Base-by-base conservation (phyloP, 306 rosid species). In the Trifolium subterraneum region DNA sequence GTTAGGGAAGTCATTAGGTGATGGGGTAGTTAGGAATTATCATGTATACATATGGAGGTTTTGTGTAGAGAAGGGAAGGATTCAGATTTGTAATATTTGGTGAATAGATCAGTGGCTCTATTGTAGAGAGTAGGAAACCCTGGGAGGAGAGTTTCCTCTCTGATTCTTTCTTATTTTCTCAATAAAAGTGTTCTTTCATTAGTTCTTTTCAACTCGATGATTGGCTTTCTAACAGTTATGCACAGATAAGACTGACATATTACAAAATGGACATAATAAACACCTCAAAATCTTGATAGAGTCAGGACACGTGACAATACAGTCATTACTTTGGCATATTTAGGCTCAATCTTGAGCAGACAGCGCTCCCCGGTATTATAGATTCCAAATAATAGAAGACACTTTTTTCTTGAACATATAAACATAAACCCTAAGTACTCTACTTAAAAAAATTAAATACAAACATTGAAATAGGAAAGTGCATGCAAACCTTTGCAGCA, bases 401-500 rank as follows among this genome's bases (percentile, higher is more conserved):
- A 31, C 20, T 50, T 38, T 63, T 52, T 56, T 54, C 56, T 56
- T 23, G 58, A 33, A 64, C 10, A 38, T 41, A 0, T 64, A 31
- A 61, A 38, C 61, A 35, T 36, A 50, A 42, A 79, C 62, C 70
- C 59, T n/a, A 64, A 22, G 16, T 67, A 58, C 13, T 33, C 70
- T 13, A 51, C 64, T 44, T 69, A 18, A 52, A 42, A 54, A 35
- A 55, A 14, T 48, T 19, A 51, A 71, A 67, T 16, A 45, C 76
- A 42, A 71, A 29, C 22, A 5, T 56, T 70, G 60, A 18, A 14
- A 68, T 38, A 67, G 38, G 38, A 67, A 68, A 67, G 65, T 76
- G 63, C 29, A 75, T 16, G 52, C 76, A 44, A 71, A 94, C 99
- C 92, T 94, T 94, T 36, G 97, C 97, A 7, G 99, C 99, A 29